Conservation (phyloP, 2,329 filamentous ascomycete species). For the Purpureocillium lavendulum region DNA sequence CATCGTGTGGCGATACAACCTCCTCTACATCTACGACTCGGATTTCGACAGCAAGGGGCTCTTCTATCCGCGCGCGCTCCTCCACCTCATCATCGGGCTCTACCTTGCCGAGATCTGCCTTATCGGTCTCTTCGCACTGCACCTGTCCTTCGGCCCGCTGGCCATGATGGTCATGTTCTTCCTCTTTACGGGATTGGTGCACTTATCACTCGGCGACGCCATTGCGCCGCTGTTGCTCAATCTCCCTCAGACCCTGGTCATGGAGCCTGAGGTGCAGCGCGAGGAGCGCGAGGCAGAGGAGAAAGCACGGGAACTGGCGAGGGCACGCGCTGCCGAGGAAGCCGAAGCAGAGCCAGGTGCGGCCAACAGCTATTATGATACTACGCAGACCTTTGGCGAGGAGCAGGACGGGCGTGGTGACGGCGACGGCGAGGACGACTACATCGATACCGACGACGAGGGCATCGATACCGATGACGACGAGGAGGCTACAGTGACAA, state of each 20-base stretch:
- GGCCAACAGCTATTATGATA: conserved; percentile 26
- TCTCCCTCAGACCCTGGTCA: conserved; percentile 63
- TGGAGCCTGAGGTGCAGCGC: conserved; percentile 40
- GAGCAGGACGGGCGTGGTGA: conserved; percentile 18
- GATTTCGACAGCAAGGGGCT: conserved; percentile 81
- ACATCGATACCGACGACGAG: conserved; percentile 17
- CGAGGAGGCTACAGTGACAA: conserved; percentile 11
- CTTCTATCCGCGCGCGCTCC: conserved; percentile 77
- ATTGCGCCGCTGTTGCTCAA: conserved; percentile 70
- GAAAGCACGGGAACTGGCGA: conserved; percentile 11
- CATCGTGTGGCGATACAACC: conserved; percentile 80
- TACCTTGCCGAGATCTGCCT: conserved; percentile 79
- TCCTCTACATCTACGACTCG: conserved; percentile 79
- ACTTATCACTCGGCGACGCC: conserved; percentile 64
- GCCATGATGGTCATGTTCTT: conserved; percentile 70
- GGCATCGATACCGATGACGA: conserved; percentile 13
- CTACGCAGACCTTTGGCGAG: conserved; percentile 24
- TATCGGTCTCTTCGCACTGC: conserved; percentile 74
- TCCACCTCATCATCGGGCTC: conserved; percentile 76
- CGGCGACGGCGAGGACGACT: conserved; percentile 18
- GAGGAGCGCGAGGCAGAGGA: conserved; percentile 39
- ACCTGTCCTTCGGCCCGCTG: conserved; percentile 57
- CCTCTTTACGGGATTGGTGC: conserved; percentile 67
- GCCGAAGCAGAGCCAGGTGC: conserved; percentile 11
- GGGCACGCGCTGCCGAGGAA: conserved; percentile 13